phyloP scores from a whole-genome alignment of 495 filamentous ascomycete species.

The Trichoderma orchidacearum region DNA sequence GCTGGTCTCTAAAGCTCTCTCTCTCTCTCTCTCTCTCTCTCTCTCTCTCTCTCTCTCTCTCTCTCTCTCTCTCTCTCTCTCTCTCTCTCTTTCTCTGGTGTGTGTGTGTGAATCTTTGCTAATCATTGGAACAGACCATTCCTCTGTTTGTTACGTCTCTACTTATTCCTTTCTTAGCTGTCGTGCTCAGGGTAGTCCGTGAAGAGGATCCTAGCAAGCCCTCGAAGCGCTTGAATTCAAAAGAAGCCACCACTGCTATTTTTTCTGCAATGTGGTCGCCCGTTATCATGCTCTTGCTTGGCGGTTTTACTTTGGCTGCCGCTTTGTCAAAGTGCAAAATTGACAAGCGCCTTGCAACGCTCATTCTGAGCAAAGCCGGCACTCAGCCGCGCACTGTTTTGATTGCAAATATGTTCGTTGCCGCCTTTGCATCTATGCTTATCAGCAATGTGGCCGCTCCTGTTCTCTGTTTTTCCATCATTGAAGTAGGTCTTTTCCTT shows the following conservation, averaged over 20 bases:
- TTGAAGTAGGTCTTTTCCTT: slow-evolving; percentile 44
- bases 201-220: slow-evolving; percentile 46
- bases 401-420: slow-evolving; percentile 95
- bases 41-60: neutral
- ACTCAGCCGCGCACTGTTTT: slow-evolving; percentile 79
- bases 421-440: slow-evolving; percentile 96
- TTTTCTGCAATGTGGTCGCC: slow-evolving; percentile 98
- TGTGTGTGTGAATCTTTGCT: slow-evolving; percentile 8
- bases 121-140: slow-evolving; percentile 50
- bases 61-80: neutral
- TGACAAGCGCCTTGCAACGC: slow-evolving; percentile 89
- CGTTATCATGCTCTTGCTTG: slow-evolving; percentile 95
- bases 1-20: neutral
- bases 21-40: neutral
- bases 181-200: slow-evolving; percentile 72
- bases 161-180: slow-evolving; percentile 84
- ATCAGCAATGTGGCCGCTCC: slow-evolving; percentile 97
- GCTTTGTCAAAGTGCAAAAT: slow-evolving; percentile 96
- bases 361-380: slow-evolving; percentile 93
- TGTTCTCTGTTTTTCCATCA: slow-evolving; percentile 96
- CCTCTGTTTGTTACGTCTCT: slow-evolving; percentile 95
- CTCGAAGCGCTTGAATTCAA: slow-evolving; percentile 53
- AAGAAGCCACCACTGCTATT: slow-evolving; percentile 63
- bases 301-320: slow-evolving; percentile 91
- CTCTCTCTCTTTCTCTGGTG: neutral